Conservation (phyloP, 2,329 filamentous ascomycete genomes). For the Dothistroma pini region DNA sequence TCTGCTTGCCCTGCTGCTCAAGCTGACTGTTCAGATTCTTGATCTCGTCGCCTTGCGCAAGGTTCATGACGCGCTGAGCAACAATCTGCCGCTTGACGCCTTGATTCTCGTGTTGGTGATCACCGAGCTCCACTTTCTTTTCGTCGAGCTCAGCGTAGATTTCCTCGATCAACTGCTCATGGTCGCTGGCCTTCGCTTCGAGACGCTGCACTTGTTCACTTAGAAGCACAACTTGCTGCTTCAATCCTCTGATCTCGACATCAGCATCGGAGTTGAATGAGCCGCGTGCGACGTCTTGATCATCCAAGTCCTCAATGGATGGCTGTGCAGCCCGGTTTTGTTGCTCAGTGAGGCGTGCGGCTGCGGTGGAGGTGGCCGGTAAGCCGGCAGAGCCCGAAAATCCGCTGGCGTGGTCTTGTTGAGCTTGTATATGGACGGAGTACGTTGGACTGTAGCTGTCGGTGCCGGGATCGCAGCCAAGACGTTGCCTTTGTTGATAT, state of each 20-base stretch:
- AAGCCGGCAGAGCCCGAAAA: background rate
- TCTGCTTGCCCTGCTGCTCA: background rate
- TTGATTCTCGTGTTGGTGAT: background rate
- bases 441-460: background rate
- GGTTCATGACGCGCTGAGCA: background rate
- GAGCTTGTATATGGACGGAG: background rate
- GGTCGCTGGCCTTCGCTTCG: background rate
- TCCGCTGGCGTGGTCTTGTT: background rate
- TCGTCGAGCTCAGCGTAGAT: background rate
- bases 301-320: background rate
- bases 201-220: background rate
- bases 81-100: background rate
- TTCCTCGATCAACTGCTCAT: background rate
- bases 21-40: background rate
- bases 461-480: background rate
- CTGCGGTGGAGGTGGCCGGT: background rate
- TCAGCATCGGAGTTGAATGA: background rate
- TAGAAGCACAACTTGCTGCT: background rate
- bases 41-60: background rate
- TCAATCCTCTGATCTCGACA: background rate
- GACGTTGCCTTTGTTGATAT: background rate
- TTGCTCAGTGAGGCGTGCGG: background rate
- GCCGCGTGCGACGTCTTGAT: background rate
- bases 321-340: background rate
- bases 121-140: background rate